Conservation (phyloP, 2,329 filamentous ascomycete species). For the Aspergillus ochraceus region DNA sequence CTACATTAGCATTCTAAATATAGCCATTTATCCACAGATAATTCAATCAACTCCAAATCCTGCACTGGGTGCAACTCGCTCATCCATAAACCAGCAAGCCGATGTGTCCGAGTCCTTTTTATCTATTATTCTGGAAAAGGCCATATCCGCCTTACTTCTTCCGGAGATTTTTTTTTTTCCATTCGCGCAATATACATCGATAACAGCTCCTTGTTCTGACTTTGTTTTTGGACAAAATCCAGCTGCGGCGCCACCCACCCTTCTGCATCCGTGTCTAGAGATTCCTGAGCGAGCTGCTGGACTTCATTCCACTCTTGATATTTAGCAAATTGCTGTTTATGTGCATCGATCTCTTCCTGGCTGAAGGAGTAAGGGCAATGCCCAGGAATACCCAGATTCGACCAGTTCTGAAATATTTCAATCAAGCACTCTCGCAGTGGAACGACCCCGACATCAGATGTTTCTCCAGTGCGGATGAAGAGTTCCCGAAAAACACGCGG, state of each 20-base stretch:
- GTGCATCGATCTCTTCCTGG: slow-evolving; percentile 27
- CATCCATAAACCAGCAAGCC: no score
- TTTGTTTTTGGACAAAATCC: slow-evolving; percentile 26
- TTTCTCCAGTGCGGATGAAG: slow-evolving; percentile 33
- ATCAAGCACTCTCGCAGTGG: slow-evolving; percentile 37
- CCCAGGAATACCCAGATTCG: slow-evolving; percentile 22
- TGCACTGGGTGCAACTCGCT: no score
- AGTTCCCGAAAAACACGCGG: slow-evolving; percentile 33
- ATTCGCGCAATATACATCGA: slow-evolving; percentile 19
- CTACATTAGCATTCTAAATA: no score
- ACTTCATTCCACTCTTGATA: slow-evolving; percentile 30
- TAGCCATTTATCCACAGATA: no score
- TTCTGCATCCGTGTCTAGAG: slow-evolving; percentile 35
- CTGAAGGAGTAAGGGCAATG: slow-evolving; percentile 30
- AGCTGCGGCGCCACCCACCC: slow-evolving; percentile 36
- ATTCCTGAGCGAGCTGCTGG: slow-evolving; percentile 26
- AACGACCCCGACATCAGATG: slow-evolving; percentile 26
- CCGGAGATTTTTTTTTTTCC: slow-evolving; percentile 16
- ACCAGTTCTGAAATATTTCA: slow-evolving; percentile 30
- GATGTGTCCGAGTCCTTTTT: no score
- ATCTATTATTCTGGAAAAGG: slow-evolving; percentile 15
- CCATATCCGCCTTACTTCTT: slow-evolving; percentile 22
- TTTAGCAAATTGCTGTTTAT: slow-evolving; percentile 30
- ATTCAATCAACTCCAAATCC: no score
- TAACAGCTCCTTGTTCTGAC: slow-evolving; percentile 28